Percentiles rank a stretch among this genome's conserved stretches.
Conservation (phyloP, 139 green algal genomes). For the Chlamydomonas sphaeroides region DNA sequence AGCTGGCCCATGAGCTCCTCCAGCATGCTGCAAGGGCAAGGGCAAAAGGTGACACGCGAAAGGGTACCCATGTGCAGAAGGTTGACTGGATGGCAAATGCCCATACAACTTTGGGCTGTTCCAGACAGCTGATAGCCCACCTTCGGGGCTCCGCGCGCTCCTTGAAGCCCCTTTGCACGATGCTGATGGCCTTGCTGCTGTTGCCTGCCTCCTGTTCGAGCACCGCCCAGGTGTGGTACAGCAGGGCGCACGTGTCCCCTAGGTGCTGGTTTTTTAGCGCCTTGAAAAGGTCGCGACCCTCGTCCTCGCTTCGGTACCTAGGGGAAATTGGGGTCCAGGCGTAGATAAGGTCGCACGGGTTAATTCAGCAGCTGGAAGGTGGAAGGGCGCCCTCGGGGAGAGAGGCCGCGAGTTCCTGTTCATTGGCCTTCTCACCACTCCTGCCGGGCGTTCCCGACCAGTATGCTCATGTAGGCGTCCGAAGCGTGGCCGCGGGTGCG, state of each 20-base stretch:
- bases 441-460: constrained; percentile 79
- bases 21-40: constrained; percentile 55
- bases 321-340: no score
- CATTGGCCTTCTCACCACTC: constrained; percentile 69
- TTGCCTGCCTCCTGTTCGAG: constrained; percentile 77
- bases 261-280: constrained; percentile 83
- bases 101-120: no score
- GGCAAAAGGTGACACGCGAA: no score
- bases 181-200: constrained; percentile 58
- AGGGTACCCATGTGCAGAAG: no score
- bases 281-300: constrained; percentile 89
- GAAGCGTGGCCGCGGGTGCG: constrained; percentile 62
- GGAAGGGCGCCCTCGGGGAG: not conserved
- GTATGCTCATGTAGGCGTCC: constrained; percentile 77
- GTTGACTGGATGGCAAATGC: no score
- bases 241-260: constrained; percentile 12
- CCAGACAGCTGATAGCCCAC: no score
- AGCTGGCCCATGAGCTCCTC: constrained; percentile 57
- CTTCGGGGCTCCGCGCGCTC: constrained; percentile 63
- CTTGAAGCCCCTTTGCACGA: constrained; percentile 72
- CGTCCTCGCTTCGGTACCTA: constrained; percentile 71
- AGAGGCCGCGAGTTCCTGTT: not conserved
- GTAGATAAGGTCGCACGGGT: no score
- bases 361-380: no score
- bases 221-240: constrained; percentile 84